phyloP scores from a whole-genome alignment of 139 green algal species.

The Spirogloea muscicola region DNA sequence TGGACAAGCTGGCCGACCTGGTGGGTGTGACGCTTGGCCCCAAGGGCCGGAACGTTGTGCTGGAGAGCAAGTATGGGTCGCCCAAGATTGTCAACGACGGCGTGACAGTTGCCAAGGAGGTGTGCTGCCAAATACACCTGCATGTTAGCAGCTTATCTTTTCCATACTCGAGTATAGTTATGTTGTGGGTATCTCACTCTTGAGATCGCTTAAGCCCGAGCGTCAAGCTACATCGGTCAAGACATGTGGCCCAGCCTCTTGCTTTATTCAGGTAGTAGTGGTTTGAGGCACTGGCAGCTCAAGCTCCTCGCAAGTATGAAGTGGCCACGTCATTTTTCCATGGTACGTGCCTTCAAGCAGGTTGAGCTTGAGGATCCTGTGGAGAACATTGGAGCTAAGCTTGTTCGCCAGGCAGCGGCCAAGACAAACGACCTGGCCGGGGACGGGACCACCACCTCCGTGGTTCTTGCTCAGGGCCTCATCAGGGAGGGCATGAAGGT shows the following conservation, averaged over 20 bases:
- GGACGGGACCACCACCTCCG: conserved; percentile 98
- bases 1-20: conserved; percentile 96
- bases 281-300: too few species aligned
- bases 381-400: conserved; percentile 98
- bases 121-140: too few species aligned
- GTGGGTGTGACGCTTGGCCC: conserved; percentile 98
- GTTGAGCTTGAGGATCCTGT: conserved; percentile 97
- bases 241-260: too few species aligned
- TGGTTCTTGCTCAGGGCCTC: conserved; percentile 92
- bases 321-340: too few species aligned
- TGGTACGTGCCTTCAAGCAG: too few species aligned
- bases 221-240: too few species aligned
- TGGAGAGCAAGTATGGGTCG: conserved; percentile 98
- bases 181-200: too few species aligned
- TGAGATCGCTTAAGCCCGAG: too few species aligned
- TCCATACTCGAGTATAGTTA: too few species aligned
- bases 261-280: too few species aligned
- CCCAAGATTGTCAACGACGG: conserved; percentile 99
- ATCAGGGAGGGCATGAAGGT: conserved; percentile 83
- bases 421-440: conserved; percentile 97
- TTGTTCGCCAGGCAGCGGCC: conserved; percentile 88
- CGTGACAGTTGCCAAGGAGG: conserved; percentile 69
- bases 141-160: not conserved
- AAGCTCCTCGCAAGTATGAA: too few species aligned
- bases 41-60: conserved; percentile 98